Base-by-base conservation (phyloP, 176 grass and related monocot genomes). In the Carex kokanica region DNA sequence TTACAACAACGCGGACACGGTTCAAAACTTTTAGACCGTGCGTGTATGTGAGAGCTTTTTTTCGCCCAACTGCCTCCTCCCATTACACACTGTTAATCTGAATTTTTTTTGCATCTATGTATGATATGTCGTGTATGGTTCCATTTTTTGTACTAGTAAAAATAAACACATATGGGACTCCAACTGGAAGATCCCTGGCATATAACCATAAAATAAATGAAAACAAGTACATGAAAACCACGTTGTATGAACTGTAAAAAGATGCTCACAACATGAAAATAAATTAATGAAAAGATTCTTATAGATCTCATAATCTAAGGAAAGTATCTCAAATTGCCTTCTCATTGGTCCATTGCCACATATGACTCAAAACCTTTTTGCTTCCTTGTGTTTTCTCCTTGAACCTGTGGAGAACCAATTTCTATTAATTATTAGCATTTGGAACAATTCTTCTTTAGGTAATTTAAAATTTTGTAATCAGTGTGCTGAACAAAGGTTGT, bases 221-320 rank as follows among this genome's bases (percentile, higher is more conserved):
- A 79, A 78, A 16, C 13, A 78, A 57, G 14, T 66, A 66, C 36
- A 16, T 66, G 29, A 66, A 36, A 66, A 66, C 29, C 64, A 66
- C 5, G 23, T 59, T 56, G 49, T 79, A 54, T 78, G 74, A 79
- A 58, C 74, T 59, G 51, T 56, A 55, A 57, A 55, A 79, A 56
- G 71, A 75, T 75, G 40, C 43, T 75, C 43, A 36, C 24, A 74
- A 74, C 69, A 43, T 74, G 69, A 43, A 20, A 75, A 8, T 75
- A 75, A 49, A 75, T 5, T 75, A 75, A 52, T 18, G 12, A 23
- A 53, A 75, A 75, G 71, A 52, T 75, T 75, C 71, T 53, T 36
- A 66, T 36, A 43, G 27, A 65, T 23, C 20, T 61, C 59, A 9
- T 24, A 9, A 7, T 21, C 59, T 24, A 41, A 45, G 17, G 68